Evolutionary conservation across 2,329 filamentous ascomycete species (phyloP).

Genomic region (Arachnomyces sp.): DNA sequence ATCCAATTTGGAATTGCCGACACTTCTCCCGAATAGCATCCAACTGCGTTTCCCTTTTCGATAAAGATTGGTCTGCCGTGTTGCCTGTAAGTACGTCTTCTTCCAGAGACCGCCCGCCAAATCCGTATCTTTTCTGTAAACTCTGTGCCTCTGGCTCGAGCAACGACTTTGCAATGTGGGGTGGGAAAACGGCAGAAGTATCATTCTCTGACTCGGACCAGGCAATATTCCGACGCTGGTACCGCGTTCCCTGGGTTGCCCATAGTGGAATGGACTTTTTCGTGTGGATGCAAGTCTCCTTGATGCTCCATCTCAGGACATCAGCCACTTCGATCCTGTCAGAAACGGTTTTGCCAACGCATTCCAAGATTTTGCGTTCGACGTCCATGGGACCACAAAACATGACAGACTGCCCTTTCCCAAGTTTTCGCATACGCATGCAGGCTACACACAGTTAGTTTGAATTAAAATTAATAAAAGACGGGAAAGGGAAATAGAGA

Average conservation of each 20-base stretch:
- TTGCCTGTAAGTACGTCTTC: slow-evolving; percentile 3
- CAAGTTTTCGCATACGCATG: slow-evolving; percentile 65
- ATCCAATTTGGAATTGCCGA: slow-evolving; percentile 25
- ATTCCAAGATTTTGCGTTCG: slow-evolving; percentile 41
- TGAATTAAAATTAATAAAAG: too few relatives aligned
- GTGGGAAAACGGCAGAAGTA: not conserved
- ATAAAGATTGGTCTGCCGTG: slow-evolving; percentile 1
- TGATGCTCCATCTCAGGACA: slow-evolving; percentile 54
- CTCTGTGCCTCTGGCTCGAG: slow-evolving; percentile 8
- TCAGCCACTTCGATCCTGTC: slow-evolving; percentile 42
- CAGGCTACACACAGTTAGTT: slow-evolving; percentile 42
- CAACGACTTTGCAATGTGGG: slow-evolving; percentile 7
- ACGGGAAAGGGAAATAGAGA: not conserved
- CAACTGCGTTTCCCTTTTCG: slow-evolving; percentile 2
- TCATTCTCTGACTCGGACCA: not conserved
- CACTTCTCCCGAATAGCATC: slow-evolving; percentile 28
- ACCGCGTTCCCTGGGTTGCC: slow-evolving; percentile 52
- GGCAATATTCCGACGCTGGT: slow-evolving; percentile 31
- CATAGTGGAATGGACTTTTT: slow-evolving; percentile 50
- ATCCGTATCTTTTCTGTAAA: slow-evolving; percentile 6
- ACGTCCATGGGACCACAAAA: slow-evolving; percentile 58
- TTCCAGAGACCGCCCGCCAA: slow-evolving; percentile 2
- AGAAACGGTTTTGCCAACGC: slow-evolving; percentile 8
- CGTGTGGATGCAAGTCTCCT: slow-evolving; percentile 48
- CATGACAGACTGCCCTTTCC: slow-evolving; percentile 56